These are phyloP conservation scores for Tetraselmis striata DNA, from an alignment of 139 green algal species.

Conservation along the genomic window DNA sequence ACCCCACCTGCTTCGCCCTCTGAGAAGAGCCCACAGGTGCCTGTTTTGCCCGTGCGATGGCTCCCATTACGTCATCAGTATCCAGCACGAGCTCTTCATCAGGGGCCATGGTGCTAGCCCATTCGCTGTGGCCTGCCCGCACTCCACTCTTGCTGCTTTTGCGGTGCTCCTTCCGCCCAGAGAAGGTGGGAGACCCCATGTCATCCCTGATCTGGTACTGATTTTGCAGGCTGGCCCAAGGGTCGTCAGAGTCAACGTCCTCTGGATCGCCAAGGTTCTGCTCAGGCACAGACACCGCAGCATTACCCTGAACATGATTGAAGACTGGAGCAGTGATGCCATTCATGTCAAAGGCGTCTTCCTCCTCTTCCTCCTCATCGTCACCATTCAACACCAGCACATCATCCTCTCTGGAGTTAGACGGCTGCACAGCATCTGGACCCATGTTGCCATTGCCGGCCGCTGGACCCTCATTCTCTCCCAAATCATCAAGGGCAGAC, in stretches of 20 bases:
- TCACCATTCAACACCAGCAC: neutral
- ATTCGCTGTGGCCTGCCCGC: neutral
- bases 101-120: neutral
- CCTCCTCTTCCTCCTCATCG: neutral
- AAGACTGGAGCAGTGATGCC: neutral
- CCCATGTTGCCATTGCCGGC: too few species aligned
- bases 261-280: neutral
- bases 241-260: neutral
- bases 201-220: neutral
- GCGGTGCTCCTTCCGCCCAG: neutral
- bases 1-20: neutral
- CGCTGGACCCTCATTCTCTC: too few species aligned
- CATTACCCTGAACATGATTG: neutral
- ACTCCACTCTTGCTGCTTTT: neutral
- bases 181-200: neutral
- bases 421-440: too few species aligned
- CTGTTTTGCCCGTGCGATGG: neutral
- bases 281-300: neutral
- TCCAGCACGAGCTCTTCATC: neutral
- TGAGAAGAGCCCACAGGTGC: neutral
- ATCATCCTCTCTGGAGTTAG: too few species aligned
- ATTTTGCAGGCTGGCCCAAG: neutral
- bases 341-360: neutral
- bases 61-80: neutral
- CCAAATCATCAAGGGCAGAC: neutral